A percentile compares a stretch with the other conserved stretches of the same genome.
Conservation (phyloP, 305 asterid genomes). For the Fraxinus platypoda region DNA sequence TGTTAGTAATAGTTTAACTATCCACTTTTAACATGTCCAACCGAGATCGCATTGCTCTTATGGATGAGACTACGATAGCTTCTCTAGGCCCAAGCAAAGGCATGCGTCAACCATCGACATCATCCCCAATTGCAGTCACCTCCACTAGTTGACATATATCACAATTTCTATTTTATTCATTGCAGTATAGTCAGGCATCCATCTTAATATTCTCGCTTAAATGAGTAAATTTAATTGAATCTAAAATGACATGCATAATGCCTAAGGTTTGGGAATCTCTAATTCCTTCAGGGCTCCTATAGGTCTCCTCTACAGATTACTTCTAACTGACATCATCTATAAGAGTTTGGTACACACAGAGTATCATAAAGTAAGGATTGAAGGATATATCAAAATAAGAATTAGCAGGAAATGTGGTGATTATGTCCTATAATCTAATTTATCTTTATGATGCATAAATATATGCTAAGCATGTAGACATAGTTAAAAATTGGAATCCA, state of each 20-base stretch:
- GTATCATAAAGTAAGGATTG: neutral
- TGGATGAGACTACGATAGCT: neutral
- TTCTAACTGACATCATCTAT: conserved; percentile 11
- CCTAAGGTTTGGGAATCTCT: conserved; percentile 2
- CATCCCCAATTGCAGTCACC: neutral
- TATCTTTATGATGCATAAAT: neutral
- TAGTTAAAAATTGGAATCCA: neutral
- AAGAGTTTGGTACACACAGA: neutral
- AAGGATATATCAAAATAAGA: neutral
- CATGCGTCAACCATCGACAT: neutral
- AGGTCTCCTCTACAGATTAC: neutral
- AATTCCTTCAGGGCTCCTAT: neutral
- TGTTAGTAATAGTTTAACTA: neutral
- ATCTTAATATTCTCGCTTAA: neutral
- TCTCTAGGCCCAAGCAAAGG: neutral
- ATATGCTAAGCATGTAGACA: neutral
- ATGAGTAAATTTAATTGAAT: neutral
- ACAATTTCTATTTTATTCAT: neutral
- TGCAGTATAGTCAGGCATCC: neutral
- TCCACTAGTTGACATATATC: neutral
- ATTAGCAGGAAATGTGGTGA: neutral
- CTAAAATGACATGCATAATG: neutral
- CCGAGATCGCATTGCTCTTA: neutral
- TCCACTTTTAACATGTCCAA: neutral
- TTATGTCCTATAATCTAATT: neutral